These are phyloP conservation scores for Carex cristatella DNA, from an alignment of 176 grass and related monocot species.

Conservation along the genomic window DNA sequence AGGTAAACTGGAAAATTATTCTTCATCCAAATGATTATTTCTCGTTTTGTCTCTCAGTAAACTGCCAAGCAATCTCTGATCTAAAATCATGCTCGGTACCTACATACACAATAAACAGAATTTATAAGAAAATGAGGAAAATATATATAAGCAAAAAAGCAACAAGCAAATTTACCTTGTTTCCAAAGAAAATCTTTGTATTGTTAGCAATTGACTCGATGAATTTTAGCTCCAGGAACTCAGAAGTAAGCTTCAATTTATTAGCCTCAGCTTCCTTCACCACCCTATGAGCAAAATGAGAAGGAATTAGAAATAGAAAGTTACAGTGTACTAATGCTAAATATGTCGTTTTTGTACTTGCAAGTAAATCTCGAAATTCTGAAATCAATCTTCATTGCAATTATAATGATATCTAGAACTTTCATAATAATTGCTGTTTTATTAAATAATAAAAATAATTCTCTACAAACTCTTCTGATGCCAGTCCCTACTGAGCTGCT, in stretches of 20 bases:
- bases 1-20: background rate
- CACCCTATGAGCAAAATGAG: slow-evolving; percentile 29
- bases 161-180: slow-evolving; percentile 39
- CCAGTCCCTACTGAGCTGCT: background rate
- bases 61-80: slow-evolving; percentile 58
- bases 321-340: background rate
- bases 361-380: background rate
- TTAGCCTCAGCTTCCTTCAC: slow-evolving; percentile 86
- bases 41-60: slow-evolving; percentile 34
- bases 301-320: background rate
- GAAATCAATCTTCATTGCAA: background rate
- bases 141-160: background rate
- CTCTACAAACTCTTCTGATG: background rate
- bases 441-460: background rate
- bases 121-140: background rate
- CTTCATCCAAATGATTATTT: background rate
- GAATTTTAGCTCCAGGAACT: slow-evolving; percentile 82
- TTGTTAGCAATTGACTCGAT: slow-evolving; percentile 85
- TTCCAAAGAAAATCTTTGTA: slow-evolving; percentile 91
- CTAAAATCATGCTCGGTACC: slow-evolving; percentile 68
- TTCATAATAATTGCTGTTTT: background rate
- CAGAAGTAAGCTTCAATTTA: slow-evolving; percentile 63
- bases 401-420: background rate
- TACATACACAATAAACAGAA: slow-evolving; percentile 13
- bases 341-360: background rate